These are phyloP conservation scores for Saturnispora galanensis DNA, from an alignment of 805 yeast species.

Conservation along the genomic window DNA sequence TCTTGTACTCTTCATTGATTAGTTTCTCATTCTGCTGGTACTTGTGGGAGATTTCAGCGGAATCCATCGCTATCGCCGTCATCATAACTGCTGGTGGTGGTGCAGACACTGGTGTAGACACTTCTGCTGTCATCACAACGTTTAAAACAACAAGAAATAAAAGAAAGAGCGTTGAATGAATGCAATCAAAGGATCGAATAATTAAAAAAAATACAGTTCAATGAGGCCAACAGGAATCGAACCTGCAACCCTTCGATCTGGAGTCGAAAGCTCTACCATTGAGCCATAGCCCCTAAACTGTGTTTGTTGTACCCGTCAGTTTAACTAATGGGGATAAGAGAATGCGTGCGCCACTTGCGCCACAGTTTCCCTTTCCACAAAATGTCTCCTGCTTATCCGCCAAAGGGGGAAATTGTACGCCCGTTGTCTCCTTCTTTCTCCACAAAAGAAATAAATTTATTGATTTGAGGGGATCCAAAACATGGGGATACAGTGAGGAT, in stretches of 20 bases:
- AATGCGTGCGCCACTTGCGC: too few relatives aligned
- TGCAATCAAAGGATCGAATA: neutral
- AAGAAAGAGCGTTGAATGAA: neutral
- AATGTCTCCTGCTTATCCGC: too few relatives aligned
- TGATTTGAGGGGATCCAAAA: too few relatives aligned
- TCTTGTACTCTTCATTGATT: slow-evolving; percentile 64
- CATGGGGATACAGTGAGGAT: too few relatives aligned
- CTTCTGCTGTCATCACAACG: neutral
- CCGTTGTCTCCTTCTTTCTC: too few relatives aligned
- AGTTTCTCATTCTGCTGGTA: slow-evolving; percentile 52
- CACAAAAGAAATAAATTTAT: too few relatives aligned
- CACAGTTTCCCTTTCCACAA: too few relatives aligned
- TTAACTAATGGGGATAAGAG: neutral
- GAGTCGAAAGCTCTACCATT: slow-evolving; percentile 76
- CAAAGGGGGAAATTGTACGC: too few relatives aligned
- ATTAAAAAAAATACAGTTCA: neutral
- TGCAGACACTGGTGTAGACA: neutral
- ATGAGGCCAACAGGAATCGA: slow-evolving; percentile 19
- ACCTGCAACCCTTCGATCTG: slow-evolving; percentile 30
- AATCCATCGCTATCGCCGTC: neutral
- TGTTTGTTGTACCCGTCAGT: neutral
- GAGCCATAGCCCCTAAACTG: slow-evolving; percentile 55
- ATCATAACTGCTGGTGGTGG: neutral
- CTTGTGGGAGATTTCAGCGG: slow-evolving; percentile 20
- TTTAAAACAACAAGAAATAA: neutral